A percentile compares a stretch with the other conserved stretches of the same genome.
Conservation (phyloP, 208 protist genomes). For the Wallacemonas sp. region DNA sequence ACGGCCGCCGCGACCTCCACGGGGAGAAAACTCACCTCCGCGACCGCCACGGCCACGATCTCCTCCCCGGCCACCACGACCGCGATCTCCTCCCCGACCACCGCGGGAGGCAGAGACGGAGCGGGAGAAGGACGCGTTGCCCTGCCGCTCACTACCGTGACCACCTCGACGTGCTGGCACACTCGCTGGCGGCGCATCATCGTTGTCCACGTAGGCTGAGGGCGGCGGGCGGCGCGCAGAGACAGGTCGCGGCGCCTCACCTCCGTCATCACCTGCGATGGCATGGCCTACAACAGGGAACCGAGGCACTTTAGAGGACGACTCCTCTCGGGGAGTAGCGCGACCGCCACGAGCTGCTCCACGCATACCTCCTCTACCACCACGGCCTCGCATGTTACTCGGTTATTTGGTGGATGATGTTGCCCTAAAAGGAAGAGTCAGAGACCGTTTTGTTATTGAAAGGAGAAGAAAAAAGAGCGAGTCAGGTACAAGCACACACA, state of each 20-base stretch:
- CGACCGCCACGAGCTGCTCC: constrained; percentile 15
- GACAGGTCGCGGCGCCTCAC: constrained; percentile 5
- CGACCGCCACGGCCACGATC: not conserved
- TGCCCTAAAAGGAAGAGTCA: too few relatives aligned
- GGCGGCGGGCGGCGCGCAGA: not conserved
- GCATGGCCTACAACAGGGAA: constrained; percentile 1
- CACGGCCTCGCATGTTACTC: constrained; percentile 21
- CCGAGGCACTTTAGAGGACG: not conserved
- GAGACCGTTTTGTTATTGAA: too few relatives aligned
- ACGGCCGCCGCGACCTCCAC: constrained; percentile 4
- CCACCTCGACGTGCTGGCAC: constrained; percentile 39
- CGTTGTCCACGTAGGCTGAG: constrained; percentile 11
- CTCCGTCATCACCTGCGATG: not conserved
- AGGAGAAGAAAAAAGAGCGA: not conserved
- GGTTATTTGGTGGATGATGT: not conserved
- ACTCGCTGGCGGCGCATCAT: constrained; percentile 41
- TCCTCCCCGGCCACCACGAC: constrained; percentile 1
- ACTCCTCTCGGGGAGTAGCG: not conserved
- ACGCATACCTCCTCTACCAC: constrained; percentile 26
- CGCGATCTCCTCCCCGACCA: constrained; percentile 14
- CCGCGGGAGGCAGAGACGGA: too few relatives aligned
- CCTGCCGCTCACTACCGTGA: too few relatives aligned
- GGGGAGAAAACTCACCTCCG: not conserved
- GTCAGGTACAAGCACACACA: too few relatives aligned
- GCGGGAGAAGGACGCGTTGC: too few relatives aligned